Base-by-base conservation (phyloP, 1,284 basidiomycete genomes). In the Papiliotrema laurentii region DNA sequence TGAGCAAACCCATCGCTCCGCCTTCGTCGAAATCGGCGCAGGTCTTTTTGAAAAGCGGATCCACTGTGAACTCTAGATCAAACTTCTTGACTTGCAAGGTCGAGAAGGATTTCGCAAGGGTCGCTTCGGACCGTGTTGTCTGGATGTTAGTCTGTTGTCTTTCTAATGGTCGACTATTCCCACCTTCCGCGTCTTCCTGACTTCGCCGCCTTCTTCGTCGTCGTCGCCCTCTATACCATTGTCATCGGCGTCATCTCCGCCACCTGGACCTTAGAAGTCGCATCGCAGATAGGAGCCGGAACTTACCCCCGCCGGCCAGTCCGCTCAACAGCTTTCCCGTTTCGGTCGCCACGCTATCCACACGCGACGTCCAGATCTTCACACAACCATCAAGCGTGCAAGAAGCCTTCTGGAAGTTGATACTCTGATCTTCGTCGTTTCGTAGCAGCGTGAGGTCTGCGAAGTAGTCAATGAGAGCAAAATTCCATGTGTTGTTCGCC, bases 1-100 rank as follows among this genome's bases (percentile, higher is more conserved):
- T 92, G 34, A 96, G 76, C 44, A 96, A 72, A 7, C 94, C 94
- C 55, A 90, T 87, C 0, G 94, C 94, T 46, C 94, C 94, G 37
- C 94, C 96, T 72, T 98, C 96, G 70, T 98, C 94, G 69, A 98
- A 98, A 69, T 98, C 96, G 19, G 90, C 96, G 57, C 86, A 92
- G 0, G 96, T 98, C 79, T 98, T 98, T 74, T 85, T 89, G 78
- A 98, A 98, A 26, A 98, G 77, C 2, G 94, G 96, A 68, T 98
- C 94, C 34, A 97, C 91, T 38, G 84, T 87, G 74, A 97, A 97
- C 68, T 97, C 96, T 26, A 94, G 80, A 55, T 96, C 91, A 38
- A 90, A 79, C 68, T 94, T 96, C 79, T 97, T 97, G 75, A 84
- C 86, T 60, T 85, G 83, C 27, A 98, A 79, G 55, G 91, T 85